These are phyloP conservation scores for Penicillium italicum DNA, from an alignment of 2,329 filamentous ascomycete species.

Conservation along the genomic window DNA sequence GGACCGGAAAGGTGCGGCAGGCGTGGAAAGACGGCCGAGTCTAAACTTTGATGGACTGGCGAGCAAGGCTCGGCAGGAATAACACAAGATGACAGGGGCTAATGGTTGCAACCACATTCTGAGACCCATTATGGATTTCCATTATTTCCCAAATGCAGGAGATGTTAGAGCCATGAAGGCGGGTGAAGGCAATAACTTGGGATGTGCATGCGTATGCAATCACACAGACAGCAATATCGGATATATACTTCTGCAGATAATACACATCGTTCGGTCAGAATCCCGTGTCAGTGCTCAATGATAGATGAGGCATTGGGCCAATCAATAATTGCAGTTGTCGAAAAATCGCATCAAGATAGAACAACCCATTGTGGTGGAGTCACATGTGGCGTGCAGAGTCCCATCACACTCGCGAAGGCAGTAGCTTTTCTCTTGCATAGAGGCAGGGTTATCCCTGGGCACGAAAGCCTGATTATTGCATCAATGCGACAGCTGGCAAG, in stretches of 20 bases:
- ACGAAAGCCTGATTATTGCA: constrained; percentile 26
- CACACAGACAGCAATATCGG: constrained; percentile 20
- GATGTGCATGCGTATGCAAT: constrained; percentile 21
- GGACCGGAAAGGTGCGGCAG: constrained; percentile 31
- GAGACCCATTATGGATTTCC: constrained; percentile 17
- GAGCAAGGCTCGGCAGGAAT: constrained; percentile 13
- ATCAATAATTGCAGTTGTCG: constrained; percentile 14
- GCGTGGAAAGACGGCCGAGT: constrained; percentile 17
- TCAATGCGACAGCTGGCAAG: constrained; percentile 38
- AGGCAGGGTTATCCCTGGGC: constrained; percentile 27
- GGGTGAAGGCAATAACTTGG: constrained; percentile 10
- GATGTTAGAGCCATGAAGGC: constrained; percentile 8
- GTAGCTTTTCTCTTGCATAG: constrained; percentile 17
- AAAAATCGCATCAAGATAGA: constrained; percentile 8
- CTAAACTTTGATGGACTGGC: constrained; percentile 21
- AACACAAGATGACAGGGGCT: constrained; percentile 13
- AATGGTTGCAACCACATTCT: constrained; percentile 23
- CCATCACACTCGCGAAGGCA: constrained; percentile 24
- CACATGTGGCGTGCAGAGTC: constrained; percentile 15
- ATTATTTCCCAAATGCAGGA: constrained; percentile 15
- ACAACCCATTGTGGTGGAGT: constrained; percentile 17
- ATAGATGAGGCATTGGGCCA: constrained; percentile 16
- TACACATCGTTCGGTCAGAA: constrained; percentile 11
- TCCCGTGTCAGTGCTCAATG: constrained; percentile 19
- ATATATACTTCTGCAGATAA: constrained; percentile 8